These are phyloP conservation scores for Amniculicola lignicola DNA, from an alignment of 495 filamentous ascomycete genomes.

Conservation along the genomic window DNA sequence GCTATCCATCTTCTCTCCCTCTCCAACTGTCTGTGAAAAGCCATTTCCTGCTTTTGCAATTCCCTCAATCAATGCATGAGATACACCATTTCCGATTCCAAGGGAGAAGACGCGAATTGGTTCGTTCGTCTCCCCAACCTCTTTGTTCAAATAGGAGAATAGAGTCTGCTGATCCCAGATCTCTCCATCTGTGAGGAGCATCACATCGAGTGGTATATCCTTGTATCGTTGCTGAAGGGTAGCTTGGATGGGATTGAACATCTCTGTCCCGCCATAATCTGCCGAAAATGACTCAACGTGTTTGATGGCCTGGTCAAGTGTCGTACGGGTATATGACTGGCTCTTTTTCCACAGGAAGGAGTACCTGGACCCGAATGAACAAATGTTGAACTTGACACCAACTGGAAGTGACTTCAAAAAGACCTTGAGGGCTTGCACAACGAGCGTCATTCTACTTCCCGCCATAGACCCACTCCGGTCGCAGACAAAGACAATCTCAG, in stretches of 20 bases:
- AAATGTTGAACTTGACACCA: constrained; percentile 71
- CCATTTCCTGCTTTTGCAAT: constrained; percentile 65
- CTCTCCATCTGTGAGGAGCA: constrained; percentile 70
- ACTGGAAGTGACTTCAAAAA: constrained; percentile 68
- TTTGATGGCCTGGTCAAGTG: constrained; percentile 49
- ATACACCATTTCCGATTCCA: constrained; percentile 61
- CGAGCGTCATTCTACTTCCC: constrained; percentile 49
- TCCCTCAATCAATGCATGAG: constrained; percentile 64
- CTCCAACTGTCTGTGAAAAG: constrained; percentile 59
- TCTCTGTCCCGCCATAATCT: constrained; percentile 67
- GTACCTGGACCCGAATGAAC: constrained; percentile 58
- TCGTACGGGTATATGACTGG: constrained; percentile 51
- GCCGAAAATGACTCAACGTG: constrained; percentile 52
- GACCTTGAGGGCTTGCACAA: constrained; percentile 58
- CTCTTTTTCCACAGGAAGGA: constrained; percentile 62
- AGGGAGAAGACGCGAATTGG: constrained; percentile 62
- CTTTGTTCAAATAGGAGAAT: constrained; percentile 54
- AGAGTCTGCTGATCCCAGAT: constrained; percentile 57
- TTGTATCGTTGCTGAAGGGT: constrained; percentile 51
- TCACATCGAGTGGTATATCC: constrained; percentile 58
- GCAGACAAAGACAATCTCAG: constrained; percentile 69
- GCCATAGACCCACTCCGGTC: constrained; percentile 69
- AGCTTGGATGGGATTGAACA: constrained; percentile 52
- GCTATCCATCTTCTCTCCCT: constrained; percentile 56
- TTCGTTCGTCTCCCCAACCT: constrained; percentile 48